Base-by-base conservation (phyloP, 2,329 filamentous ascomycete genomes). In the Alternaria panax region DNA sequence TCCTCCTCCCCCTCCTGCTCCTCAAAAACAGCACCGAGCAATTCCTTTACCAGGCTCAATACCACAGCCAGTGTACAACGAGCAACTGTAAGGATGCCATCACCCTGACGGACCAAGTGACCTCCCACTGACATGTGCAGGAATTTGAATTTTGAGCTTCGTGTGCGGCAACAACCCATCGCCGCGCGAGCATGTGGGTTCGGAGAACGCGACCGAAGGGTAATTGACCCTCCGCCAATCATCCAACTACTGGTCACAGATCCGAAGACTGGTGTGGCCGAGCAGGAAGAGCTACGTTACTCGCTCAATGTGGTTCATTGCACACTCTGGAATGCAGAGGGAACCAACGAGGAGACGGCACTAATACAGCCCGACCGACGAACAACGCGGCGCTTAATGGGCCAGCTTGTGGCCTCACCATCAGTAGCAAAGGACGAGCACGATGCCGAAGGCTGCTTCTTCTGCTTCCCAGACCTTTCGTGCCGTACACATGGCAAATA, bases 181-280 rank as follows among this genome's bases (percentile, higher is more conserved):
- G 91, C 91, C 1, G 92, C 92, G 53, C 85, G 92, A 67, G 91
- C 91, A 41, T 95, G 92, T 70, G 92, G 92, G 1, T 94, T 93
- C 74, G 92, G 92, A 60, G 92, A 94, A 77, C 85, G 91, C 64
- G 92, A 95, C 73, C 86, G 92, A 38, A 86, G 92, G 62, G 91
- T 93, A 16, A 91, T 95, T 63, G 92, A 95, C 72, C 92, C 92
- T 40, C 92, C 92, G 2, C 92, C 92, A 14, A 94, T 95, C 70
- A 86, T 95, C 22, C 88, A 94, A 73, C 85, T 94, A 46, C 81
- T 83, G 27, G 86, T 92, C 56, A 86, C 87, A 51, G 85, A 89
- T 62, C 82, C 85, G 1, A 81, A 79, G 34, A 83, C 80, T 14
- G 80, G 81, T 43, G 68, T 72, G 18, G 74, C 78, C 25, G 82